These are phyloP conservation scores for Aspergillus fructus DNA, from an alignment of 2,329 filamentous ascomycete species.

Conservation along the genomic window DNA sequence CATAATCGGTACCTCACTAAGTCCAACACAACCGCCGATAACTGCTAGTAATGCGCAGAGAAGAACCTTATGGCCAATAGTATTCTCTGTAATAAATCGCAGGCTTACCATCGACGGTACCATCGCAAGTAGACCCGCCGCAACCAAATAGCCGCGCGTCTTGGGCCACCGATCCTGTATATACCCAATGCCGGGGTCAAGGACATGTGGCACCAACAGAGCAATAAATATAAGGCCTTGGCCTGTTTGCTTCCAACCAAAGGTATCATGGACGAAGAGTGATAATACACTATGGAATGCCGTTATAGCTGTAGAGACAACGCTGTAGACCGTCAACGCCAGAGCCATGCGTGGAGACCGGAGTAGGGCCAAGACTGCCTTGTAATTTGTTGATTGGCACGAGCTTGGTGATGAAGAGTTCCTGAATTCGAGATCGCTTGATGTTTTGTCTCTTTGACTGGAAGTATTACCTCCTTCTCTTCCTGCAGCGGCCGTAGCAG, in stretches of 20 bases:
- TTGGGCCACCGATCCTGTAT: neutral
- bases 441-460: too few species aligned
- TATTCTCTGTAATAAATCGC: too few species aligned
- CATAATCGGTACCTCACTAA: too few species aligned
- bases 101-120: neutral
- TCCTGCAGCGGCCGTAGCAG: too few species aligned
- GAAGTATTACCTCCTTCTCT: too few species aligned
- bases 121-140: neutral
- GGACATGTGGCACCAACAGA: neutral
- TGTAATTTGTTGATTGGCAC: too few species aligned
- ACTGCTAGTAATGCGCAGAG: too few species aligned
- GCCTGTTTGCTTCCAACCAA: neutral
- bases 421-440: too few species aligned
- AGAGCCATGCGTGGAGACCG: neutral
- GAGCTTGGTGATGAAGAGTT: too few species aligned
- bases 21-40: too few species aligned
- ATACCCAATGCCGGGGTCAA: neutral
- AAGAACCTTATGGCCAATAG: too few species aligned
- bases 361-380: neutral
- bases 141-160: too few species aligned
- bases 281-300: neutral
- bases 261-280: neutral
- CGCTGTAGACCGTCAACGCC: neutral
- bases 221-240: neutral
- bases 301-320: neutral